Evolutionary conservation across 1,284 basidiomycete genomes (phyloP).

Genomic region (Vanrija pseudolonga): DNA sequence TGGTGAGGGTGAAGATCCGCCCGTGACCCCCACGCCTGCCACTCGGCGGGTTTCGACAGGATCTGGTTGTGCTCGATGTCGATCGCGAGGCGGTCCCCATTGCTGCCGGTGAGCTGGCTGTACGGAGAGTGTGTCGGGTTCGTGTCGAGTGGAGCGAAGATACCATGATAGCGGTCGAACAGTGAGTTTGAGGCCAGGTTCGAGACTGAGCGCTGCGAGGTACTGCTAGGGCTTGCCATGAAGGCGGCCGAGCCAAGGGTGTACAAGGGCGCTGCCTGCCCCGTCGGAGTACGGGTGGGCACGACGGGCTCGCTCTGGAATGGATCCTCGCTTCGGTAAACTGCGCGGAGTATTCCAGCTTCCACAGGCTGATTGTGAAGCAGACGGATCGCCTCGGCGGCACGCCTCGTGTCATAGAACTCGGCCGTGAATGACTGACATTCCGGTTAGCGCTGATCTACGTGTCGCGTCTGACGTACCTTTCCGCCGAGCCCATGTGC

Average conservation of each 20-base stretch:
- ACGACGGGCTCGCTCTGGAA: conserved; percentile 12
- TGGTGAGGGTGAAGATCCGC: background rate
- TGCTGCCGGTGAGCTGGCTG: background rate
- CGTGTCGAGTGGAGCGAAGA: background rate
- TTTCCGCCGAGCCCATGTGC: conserved; percentile 17
- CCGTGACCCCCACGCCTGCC: background rate
- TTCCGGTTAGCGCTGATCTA: background rate
- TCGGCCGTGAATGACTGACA: conserved; percentile 35
- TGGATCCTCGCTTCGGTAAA: conserved; percentile 4
- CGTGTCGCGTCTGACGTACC: conserved; percentile 6
- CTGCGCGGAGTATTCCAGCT: conserved; percentile 8
- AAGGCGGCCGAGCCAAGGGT: conserved; percentile 24
- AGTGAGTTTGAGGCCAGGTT: background rate
- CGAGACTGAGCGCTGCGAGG: background rate
- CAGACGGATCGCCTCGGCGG: conserved; percentile 18
- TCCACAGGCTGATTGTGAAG: conserved; percentile 23
- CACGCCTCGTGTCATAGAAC: conserved; percentile 37
- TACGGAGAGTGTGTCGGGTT: background rate
- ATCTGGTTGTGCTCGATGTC: background rate
- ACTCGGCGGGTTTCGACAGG: too few relatives aligned
- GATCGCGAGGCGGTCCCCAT: background rate
- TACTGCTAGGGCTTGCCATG: background rate
- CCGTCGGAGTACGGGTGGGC: background rate
- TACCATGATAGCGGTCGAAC: background rate
- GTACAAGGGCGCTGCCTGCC: conserved; percentile 1